Evolutionary conservation across 2,329 filamentous ascomycete species (phyloP).

Genomic region (Metarhizium robertsii): DNA sequence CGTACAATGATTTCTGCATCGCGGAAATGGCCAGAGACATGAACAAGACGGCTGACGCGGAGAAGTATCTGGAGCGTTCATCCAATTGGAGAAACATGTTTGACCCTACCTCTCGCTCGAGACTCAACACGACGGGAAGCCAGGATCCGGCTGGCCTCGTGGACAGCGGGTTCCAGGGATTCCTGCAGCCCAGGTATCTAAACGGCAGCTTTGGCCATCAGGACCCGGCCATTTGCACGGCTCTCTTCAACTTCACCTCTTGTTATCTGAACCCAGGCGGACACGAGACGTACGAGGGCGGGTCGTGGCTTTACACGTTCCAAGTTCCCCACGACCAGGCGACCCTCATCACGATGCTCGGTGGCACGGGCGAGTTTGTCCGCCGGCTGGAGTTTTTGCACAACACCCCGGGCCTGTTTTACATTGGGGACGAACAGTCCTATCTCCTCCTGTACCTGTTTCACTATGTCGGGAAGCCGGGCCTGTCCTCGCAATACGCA

Average conservation of each 20-base stretch:
- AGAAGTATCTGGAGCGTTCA: slow-evolving; percentile 52
- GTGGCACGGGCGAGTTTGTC: slow-evolving; percentile 48
- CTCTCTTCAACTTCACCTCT: slow-evolving; percentile 36
- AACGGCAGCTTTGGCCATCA: slow-evolving; percentile 62
- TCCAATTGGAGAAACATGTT: slow-evolving; percentile 64
- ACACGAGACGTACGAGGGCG: slow-evolving; percentile 55
- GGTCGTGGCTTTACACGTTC: slow-evolving; percentile 65
- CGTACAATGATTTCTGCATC: slow-evolving; percentile 70
- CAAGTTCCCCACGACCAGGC: slow-evolving; percentile 37
- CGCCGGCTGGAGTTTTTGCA: slow-evolving; percentile 56
- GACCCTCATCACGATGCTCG: slow-evolving; percentile 42
- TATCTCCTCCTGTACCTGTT: slow-evolving; percentile 44
- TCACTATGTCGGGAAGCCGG: slow-evolving; percentile 61
- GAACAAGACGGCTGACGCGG: slow-evolving; percentile 39
- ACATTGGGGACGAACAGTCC: slow-evolving; percentile 55
- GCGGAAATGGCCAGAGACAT: slow-evolving; percentile 51
- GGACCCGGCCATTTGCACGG: slow-evolving; percentile 37
- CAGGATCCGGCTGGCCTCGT: neutral
- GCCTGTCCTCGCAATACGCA: slow-evolving; percentile 39
- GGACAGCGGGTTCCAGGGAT: slow-evolving; percentile 37
- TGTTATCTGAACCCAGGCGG: slow-evolving; percentile 17
- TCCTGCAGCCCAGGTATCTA: slow-evolving; percentile 57
- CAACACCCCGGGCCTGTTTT: slow-evolving; percentile 50
- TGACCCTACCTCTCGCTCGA: slow-evolving; percentile 18
- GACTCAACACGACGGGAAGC: slow-evolving; percentile 10